Evolutionary conservation across 163 green algal species (phyloP), one percentile per base, ranked within the genome.

Genomic region (Prototheca wickerhamii): DNA sequence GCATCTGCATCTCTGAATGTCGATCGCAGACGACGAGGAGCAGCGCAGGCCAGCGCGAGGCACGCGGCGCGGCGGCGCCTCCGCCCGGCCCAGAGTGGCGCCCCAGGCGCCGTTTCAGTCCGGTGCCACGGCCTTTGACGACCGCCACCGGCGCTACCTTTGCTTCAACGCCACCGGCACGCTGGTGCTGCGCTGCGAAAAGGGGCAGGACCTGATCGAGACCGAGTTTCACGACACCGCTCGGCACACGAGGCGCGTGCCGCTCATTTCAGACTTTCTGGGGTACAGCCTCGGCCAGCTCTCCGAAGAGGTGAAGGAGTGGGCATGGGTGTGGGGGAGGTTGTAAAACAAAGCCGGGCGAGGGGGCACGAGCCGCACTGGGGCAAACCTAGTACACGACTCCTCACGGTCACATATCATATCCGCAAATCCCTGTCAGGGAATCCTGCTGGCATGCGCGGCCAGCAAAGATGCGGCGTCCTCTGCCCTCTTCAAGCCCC

Each of bases 201-300:
- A 20, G 26, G 29, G 26, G 31, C 1, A 5, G 8, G 29, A n/a
- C 17, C 15, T 64, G 21, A 44, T 54, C 30, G 44, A 31, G 12
- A 28, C 53, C 3, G 28, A 21, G 8, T 92, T 96, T 64, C 89
- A 96, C 71, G 88, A 96, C 80, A 84, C 76, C 7, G 43, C 64
- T 31, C 68, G 64, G 6, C 55, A 69, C 23, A 71, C 76, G 4
- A 67, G 69, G 28, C 72, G 86, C 23, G 71, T 93, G 32, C 90
- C 90, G 0, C 71, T 83, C 21, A 59, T 96, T 20, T 90, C 75
- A 12, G 90, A 96, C 76, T 90, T 87, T 61, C 91, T 81, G 51
- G 82, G 83, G n/a, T 91, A 94, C 74, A 82, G 61, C 0, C 60
- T 88, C 60, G 90, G 76, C 2, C 67, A 77, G 2, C 73, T 96